Evolutionary conservation across 176 grass and related monocot species (phyloP), one percentile per base, ranked within the genome.

Genomic region (Eleusine coracana): DNA sequence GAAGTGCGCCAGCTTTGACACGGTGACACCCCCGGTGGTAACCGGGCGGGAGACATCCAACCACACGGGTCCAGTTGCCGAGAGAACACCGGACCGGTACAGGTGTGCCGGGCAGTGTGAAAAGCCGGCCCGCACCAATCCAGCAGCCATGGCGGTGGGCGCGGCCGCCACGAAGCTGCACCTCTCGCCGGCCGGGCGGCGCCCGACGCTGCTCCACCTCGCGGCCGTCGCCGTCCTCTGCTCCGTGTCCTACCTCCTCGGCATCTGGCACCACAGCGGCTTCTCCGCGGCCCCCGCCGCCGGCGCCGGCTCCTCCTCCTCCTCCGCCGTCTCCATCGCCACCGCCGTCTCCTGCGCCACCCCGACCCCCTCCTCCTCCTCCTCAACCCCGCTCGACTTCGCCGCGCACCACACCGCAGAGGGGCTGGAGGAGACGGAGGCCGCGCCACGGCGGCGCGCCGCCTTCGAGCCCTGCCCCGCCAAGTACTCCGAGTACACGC

Each of bases 401-500:
- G 50, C 72, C 5, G 82, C 87, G 66, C 93, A 95, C 77, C 96
- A 98, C 70, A 66, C 88, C 27, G 93, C 96, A 23, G 87, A 89
- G 20, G 82, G 70, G 29, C 7, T 74, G 68, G 79, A 84, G 68
- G 79, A 84, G 18, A 36, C 18, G 5, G 59, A 27, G 2, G 69
- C 68, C 40, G 29, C 71, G 23, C 75, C 82, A 3, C 52, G 79
- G 10, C 84, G 7, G 4, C 85, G 80, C 31, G 20, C 14, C 31
- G 20, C 14, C 39, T 93, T 91, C 70, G 82, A 84, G 21, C 48
- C 80, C 0, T 98, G 96, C 84, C 76, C 87, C 45, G 71, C 84
- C 66, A 88, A 88, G 82, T 92, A 87, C 84, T 91, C 91, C 10
- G 96, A 98, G 88, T 92, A 98, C 89, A 98, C 96, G 14, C 96